A percentile compares a stretch with the other conserved stretches of the same genome.
Conservation (phyloP, 768 basidiomycete species). For the Vishniacozyma victoriae region DNA sequence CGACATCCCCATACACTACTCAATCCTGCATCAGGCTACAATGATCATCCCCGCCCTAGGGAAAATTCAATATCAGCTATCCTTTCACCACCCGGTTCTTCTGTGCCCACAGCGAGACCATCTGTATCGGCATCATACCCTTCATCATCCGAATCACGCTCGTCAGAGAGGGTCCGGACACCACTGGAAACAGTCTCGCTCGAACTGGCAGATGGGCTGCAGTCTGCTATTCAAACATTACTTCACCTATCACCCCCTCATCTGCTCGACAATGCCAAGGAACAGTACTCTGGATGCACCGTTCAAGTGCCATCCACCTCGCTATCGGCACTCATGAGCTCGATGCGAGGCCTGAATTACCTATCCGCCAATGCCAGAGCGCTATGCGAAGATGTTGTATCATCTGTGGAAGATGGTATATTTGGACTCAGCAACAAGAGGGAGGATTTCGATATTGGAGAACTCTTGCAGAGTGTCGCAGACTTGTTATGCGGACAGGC, state of each 20-base stretch:
- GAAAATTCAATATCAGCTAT: slow-evolving; percentile 10
- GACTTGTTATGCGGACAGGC: slow-evolving; percentile 80
- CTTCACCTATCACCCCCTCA: slow-evolving; percentile 85
- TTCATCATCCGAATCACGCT: slow-evolving; percentile 6
- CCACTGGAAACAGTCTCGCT: slow-evolving; percentile 56
- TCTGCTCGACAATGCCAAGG: slow-evolving; percentile 83
- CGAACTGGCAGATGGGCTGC: slow-evolving; percentile 84
- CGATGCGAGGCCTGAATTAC: slow-evolving; percentile 90
- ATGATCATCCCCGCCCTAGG: background rate
- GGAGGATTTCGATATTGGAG: slow-evolving; percentile 87
- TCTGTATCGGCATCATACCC: background rate
- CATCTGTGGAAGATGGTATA: slow-evolving; percentile 5
- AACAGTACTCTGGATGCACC: slow-evolving; percentile 85
- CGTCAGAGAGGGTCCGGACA: slow-evolving; percentile 8
- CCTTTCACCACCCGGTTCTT: slow-evolving; percentile 5
- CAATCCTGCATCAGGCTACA: background rate
- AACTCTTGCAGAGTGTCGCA: slow-evolving; percentile 79
- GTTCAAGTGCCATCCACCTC: slow-evolving; percentile 80
- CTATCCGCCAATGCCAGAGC: slow-evolving; percentile 61
- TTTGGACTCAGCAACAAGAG: slow-evolving; percentile 17
- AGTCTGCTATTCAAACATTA: slow-evolving; percentile 84
- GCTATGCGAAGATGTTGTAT: slow-evolving; percentile 14
- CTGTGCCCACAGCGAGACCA: slow-evolving; percentile 8
- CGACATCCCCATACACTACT: slow-evolving; percentile 56
- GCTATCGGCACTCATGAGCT: slow-evolving; percentile 78